Conservation (phyloP, 2,329 filamentous ascomycete species). For the Diaporthe citri region DNA sequence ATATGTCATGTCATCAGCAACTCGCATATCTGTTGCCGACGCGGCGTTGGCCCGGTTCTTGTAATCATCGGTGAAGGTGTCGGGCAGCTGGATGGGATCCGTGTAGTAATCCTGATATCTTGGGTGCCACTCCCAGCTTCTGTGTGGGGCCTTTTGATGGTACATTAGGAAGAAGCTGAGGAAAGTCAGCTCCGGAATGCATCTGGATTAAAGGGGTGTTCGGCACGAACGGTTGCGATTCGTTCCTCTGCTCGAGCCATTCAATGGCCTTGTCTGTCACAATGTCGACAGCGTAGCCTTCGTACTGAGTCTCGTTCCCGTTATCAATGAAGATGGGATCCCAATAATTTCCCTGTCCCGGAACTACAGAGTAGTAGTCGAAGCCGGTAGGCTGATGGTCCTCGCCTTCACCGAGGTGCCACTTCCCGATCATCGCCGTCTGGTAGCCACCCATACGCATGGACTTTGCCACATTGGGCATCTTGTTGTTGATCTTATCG, state of each 20-base stretch:
- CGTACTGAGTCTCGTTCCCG: conserved; percentile 46
- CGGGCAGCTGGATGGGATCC: conserved; percentile 59
- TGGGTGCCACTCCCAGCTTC: conserved; percentile 63
- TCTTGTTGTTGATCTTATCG: conserved; percentile 60
- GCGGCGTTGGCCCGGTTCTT: conserved; percentile 65
- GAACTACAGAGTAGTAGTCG: conserved; percentile 63
- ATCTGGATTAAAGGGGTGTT: too few relatives aligned
- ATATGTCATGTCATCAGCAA: conserved; percentile 65
- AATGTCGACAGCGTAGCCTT: conserved; percentile 65
- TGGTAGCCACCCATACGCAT: conserved; percentile 60
- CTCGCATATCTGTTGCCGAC: conserved; percentile 62
- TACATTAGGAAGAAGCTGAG: conserved; percentile 65
- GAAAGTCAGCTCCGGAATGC: background rate
- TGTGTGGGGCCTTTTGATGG: conserved; percentile 68
- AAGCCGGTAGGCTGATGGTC: conserved; percentile 62
- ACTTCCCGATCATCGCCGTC: conserved; percentile 67
- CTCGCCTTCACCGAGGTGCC: conserved; percentile 64
- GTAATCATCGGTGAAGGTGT: conserved; percentile 67
- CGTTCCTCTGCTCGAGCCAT: conserved; percentile 53
- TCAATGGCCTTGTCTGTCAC: conserved; percentile 63
- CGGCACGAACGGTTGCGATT: conserved; percentile 49
- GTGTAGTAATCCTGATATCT: conserved; percentile 63
- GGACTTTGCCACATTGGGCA: conserved; percentile 65
- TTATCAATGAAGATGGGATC: conserved; percentile 64
- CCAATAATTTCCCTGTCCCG: conserved; percentile 65